A percentile compares a stretch with the other conserved stretches of the same genome.
These are phyloP conservation scores for Trypanosoma brucei DNA, from an alignment of 208 protist genomes.

Conservation along the genomic window DNA sequence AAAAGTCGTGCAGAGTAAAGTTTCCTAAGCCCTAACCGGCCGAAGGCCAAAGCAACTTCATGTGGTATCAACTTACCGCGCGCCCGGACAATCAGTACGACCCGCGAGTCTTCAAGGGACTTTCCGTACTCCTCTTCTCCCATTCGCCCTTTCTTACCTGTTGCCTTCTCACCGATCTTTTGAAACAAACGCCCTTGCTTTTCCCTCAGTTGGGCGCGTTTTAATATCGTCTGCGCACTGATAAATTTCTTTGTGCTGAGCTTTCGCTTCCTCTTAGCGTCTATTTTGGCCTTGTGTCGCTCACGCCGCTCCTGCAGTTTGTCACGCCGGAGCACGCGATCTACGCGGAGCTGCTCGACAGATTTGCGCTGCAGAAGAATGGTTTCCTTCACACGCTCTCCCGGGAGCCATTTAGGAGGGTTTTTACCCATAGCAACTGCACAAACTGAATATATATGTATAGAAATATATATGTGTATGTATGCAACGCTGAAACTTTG, in stretches of 20 bases:
- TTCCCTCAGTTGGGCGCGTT: conserved; percentile 76
- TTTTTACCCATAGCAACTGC: conserved; percentile 65
- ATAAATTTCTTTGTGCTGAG: conserved; percentile 86
- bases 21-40: conserved; percentile 58
- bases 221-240: conserved; percentile 77
- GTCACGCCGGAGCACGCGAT: conserved; percentile 75
- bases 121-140: conserved; percentile 23
- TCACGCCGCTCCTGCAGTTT: conserved; percentile 77
- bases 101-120: conserved; percentile 41
- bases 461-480: not conserved
- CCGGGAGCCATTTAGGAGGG: conserved; percentile 87
- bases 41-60: conserved; percentile 67
- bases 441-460: conserved; percentile 1
- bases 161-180: conserved; percentile 76
- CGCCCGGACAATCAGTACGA: conserved; percentile 74
- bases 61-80: conserved; percentile 75
- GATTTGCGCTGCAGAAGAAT: conserved; percentile 89
- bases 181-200: conserved; percentile 60
- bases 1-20: conserved; percentile 80
- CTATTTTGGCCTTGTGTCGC: conserved; percentile 78
- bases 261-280: conserved; percentile 81
- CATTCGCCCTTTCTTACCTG: conserved; percentile 37
- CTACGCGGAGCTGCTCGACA: conserved; percentile 82
- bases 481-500: not conserved
- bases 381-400: conserved; percentile 89